A percentile compares a stretch with the other conserved stretches of the same genome.
These are phyloP conservation scores for Ilyonectria robusta DNA, from an alignment of 2,329 filamentous ascomycete species.

Conservation along the genomic window DNA sequence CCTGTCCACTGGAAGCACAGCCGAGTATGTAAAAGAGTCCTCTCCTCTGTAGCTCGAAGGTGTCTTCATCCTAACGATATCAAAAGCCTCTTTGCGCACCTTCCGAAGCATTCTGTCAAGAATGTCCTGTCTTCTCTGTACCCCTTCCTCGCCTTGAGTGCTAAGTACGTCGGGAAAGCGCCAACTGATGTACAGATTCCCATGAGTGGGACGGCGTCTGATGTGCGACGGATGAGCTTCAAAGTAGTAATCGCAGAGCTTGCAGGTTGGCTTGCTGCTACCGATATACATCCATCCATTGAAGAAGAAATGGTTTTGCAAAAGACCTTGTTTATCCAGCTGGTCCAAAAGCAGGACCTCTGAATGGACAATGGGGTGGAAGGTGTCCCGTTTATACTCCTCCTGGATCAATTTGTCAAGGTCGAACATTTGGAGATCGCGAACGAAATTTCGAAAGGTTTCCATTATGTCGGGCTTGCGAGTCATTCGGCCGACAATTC, in stretches of 20 bases:
- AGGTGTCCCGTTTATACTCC: slow-evolving; percentile 27
- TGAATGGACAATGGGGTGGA: slow-evolving; percentile 50
- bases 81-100: slow-evolving; percentile 31
- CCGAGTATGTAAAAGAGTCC: slow-evolving; percentile 32
- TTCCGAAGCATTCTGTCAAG: slow-evolving; percentile 18
- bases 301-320: slow-evolving; percentile 44
- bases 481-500: slow-evolving; percentile 30
- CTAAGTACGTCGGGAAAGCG: slow-evolving; percentile 47
- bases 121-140: slow-evolving; percentile 17
- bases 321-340: slow-evolving; percentile 33
- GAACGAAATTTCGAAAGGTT: slow-evolving; percentile 19
- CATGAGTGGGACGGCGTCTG: slow-evolving; percentile 45
- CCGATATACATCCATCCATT: slow-evolving; percentile 51
- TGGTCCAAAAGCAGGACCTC: slow-evolving; percentile 49
- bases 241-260: slow-evolving; percentile 52
- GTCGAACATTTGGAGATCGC: slow-evolving; percentile 32
- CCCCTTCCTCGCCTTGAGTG: slow-evolving; percentile 4
- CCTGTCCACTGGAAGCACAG: slow-evolving; percentile 63
- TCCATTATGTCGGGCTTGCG: neutral
- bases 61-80: slow-evolving; percentile 23
- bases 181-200: slow-evolving; percentile 54
- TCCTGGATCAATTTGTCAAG: slow-evolving; percentile 34
- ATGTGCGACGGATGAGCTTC: slow-evolving; percentile 33
- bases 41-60: slow-evolving; percentile 24
- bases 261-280: slow-evolving; percentile 54